Base-by-base conservation (phyloP, 371 early-diverging fungal species). In the Sporodiniella umbellata region DNA sequence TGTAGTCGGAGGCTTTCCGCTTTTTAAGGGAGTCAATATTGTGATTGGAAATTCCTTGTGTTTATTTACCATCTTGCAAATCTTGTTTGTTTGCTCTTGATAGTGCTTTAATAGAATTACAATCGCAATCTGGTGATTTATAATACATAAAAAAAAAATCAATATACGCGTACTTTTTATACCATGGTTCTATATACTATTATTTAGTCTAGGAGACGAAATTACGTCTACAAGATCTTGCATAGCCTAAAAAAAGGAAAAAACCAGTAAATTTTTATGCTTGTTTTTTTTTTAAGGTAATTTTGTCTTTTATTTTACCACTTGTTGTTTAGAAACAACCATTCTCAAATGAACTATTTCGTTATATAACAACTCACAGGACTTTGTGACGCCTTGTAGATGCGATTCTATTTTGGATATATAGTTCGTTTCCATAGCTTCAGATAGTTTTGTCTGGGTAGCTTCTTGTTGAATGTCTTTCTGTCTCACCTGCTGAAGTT, bases 291-390 rank as follows among this genome's bases (percentile, higher is more conserved):
- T 19, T 24, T 25, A 35, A 6, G n/a, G 15, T 14, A 35, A 35
- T 35, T 35, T n/a, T 35, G 5, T 11, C 8, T 35, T 23, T 14
- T 1, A 50, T 28, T 55, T 53, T 56, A 68, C 68, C 43, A 60
- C 53, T 47, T 68, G 68, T 37, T 68, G 68, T n/a, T 60, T 60
- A n/a, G 60, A 59, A 15, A 64, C 51, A 2, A 60, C 48, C 42
- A 50, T 37, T 33, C 64, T 50, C 15, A 68, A 48, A 40, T 59
- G 56, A 12, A 49, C 46, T 2, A 68, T 42, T 43, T 68, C 68
- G n/a, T 51, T 60, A 15, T 46, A 52, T 8, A 68, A 30, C 3
- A 48, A 24, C 33, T 56, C 57, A 24, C 59, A 64, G 8, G 63
- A 54, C 38, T 45, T 53, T 15, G 54, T 39, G 37, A 63, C 54